These are phyloP conservation scores for Eutypa lata DNA, from an alignment of 2,329 filamentous ascomycete genomes.

Conservation along the genomic window DNA sequence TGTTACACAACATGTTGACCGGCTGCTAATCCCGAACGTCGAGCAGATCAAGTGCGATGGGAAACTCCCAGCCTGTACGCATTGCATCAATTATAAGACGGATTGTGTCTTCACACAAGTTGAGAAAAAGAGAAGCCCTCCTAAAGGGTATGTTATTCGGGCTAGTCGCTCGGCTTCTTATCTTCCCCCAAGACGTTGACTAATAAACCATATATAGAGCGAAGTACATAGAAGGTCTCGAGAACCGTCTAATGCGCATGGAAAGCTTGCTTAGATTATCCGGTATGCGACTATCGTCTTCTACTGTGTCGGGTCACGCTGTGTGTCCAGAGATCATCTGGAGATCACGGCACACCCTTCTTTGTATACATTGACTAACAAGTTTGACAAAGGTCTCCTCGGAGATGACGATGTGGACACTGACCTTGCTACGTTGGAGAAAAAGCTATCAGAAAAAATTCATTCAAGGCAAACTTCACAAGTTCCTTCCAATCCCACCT, in stretches of 20 bases:
- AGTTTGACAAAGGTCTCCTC: constrained; percentile 57
- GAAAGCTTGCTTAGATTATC: constrained; percentile 85
- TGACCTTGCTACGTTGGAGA: constrained; percentile 85
- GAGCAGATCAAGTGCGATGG: constrained; percentile 93
- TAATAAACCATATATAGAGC: constrained; percentile 52
- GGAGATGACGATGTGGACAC: constrained; percentile 84
- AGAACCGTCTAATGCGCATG: constrained; percentile 94
- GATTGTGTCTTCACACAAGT: constrained; percentile 97
- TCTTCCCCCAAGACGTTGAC: constrained; percentile 2
- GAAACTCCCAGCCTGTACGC: constrained; percentile 89
- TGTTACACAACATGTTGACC: background rate
- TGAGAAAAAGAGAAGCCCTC: constrained; percentile 96
- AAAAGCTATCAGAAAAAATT: constrained; percentile 59
- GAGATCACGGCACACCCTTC: background rate
- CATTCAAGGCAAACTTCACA: constrained; percentile 49
- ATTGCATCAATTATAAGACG: constrained; percentile 97
- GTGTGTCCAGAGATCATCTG: background rate
- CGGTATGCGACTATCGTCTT: constrained; percentile 41
- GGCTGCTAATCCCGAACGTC: background rate
- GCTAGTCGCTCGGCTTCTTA: constrained; percentile 1
- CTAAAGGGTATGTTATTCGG: constrained; percentile 71
- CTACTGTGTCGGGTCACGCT: background rate
- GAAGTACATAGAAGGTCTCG: constrained; percentile 95
- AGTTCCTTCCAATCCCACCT: constrained; percentile 47
- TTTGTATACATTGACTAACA: background rate